Percentiles rank a stretch among this genome's conserved stretches.
Evolutionary conservation across 192 early-diverging fungal species (phyloP).

Genomic region (Backusella macrospora): DNA sequence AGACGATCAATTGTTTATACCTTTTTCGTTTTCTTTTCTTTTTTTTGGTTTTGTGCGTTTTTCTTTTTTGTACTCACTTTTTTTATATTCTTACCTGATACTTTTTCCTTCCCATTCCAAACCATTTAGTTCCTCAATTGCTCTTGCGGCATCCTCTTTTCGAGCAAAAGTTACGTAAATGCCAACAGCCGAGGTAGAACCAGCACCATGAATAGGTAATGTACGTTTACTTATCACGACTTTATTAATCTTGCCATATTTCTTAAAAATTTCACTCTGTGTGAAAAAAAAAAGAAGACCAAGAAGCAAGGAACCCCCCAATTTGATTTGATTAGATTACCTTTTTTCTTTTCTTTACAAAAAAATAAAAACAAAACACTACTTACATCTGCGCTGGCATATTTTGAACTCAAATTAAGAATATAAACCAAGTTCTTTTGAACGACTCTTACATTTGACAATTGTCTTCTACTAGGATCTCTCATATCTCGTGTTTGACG

Average conservation of each 20-base stretch:
- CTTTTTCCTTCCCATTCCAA: slow-evolving; percentile 84
- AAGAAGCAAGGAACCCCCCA: slow-evolving; percentile 62
- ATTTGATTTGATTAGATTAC: slow-evolving; percentile 84
- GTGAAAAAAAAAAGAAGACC: slow-evolving; percentile 24
- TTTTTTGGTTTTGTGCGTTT: background rate
- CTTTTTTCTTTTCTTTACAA: slow-evolving; percentile 71
- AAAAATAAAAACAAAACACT: background rate
- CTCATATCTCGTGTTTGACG: slow-evolving; percentile 88
- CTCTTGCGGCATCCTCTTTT: slow-evolving; percentile 90
- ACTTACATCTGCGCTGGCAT: slow-evolving; percentile 85
- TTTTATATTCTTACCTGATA: slow-evolving; percentile 58
- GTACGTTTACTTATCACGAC: slow-evolving; percentile 89
- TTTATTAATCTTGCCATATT: slow-evolving; percentile 95
- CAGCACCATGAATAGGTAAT: slow-evolving; percentile 36
- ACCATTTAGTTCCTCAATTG: slow-evolving; percentile 96
- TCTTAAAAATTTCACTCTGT: slow-evolving; percentile 91
- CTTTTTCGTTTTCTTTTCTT: background rate
- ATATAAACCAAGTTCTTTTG: slow-evolving; percentile 99
- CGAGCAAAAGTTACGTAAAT: slow-evolving; percentile 92
- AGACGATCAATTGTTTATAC: background rate
- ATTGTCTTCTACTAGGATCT: slow-evolving; percentile 68
- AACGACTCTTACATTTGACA: slow-evolving; percentile 91
- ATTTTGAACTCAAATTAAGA: slow-evolving; percentile 82
- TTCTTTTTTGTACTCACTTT: background rate
- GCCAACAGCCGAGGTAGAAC: slow-evolving; percentile 59